These are phyloP conservation scores for Sechiopsis laciniata DNA, from an alignment of 306 rosid species.

Conservation along the genomic window DNA sequence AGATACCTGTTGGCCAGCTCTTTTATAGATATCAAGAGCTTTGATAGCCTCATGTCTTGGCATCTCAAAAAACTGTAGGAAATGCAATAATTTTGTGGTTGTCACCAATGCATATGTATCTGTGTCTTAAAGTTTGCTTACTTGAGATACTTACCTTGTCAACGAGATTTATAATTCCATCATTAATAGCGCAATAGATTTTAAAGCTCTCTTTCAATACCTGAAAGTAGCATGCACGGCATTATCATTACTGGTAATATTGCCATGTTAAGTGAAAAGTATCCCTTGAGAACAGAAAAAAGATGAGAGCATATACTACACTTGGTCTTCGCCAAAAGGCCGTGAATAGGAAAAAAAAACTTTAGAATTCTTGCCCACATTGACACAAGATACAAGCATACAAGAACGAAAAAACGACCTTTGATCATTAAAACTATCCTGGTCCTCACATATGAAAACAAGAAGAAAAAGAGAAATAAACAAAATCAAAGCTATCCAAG, in stretches of 20 bases:
- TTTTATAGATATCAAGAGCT: slow-evolving; percentile 88
- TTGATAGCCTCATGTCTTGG: slow-evolving; percentile 90
- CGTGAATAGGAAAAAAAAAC: background rate
- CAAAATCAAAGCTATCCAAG: background rate
- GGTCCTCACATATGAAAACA: background rate
- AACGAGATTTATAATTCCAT: slow-evolving; percentile 96
- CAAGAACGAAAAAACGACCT: background rate
- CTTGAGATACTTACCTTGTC: slow-evolving; percentile 61
- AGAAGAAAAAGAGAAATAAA: background rate
- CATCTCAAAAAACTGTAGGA: slow-evolving; percentile 92
- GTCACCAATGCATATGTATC: slow-evolving; percentile 3
- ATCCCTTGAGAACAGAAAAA: background rate
- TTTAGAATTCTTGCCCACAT: background rate
- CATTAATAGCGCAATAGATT: slow-evolving; percentile 76
- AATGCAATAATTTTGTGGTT: slow-evolving; percentile 18
- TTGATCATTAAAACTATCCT: background rate
- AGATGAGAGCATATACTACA: background rate
- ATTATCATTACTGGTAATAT: slow-evolving; percentile 15
- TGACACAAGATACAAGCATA: background rate
- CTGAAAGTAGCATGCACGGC: slow-evolving; percentile 40
- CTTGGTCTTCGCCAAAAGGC: background rate
- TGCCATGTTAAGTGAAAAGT: slow-evolving; percentile 2
- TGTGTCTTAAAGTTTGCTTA: slow-evolving; percentile 4
- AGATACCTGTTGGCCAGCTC: slow-evolving; percentile 93
- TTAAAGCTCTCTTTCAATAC: slow-evolving; percentile 99